These are phyloP conservation scores for Suillus paluster DNA, from an alignment of 768 basidiomycete species.

Conservation along the genomic window DNA sequence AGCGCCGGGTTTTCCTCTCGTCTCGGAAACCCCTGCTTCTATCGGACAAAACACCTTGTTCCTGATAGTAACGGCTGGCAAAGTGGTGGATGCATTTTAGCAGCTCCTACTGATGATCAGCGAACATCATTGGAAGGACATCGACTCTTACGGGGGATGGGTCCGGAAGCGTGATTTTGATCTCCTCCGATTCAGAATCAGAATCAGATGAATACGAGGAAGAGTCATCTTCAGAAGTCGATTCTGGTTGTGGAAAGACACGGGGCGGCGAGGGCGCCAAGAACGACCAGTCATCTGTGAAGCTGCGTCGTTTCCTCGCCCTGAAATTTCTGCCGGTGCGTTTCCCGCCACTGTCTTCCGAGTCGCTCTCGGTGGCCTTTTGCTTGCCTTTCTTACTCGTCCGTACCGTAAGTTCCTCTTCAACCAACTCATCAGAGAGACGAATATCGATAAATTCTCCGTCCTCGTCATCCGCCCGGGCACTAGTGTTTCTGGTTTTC, in stretches of 20 bases:
- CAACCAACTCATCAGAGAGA: constrained; percentile 21
- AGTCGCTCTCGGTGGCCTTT: constrained; percentile 20
- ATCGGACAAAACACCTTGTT: constrained; percentile 62
- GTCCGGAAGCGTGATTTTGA: constrained; percentile 27
- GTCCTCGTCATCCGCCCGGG: constrained; percentile 27
- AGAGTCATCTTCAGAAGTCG: neutral
- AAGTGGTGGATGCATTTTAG: constrained; percentile 57
- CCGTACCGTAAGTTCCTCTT: constrained; percentile 19
- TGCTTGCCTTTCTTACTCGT: constrained; percentile 29
- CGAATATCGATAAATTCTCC: constrained; percentile 24
- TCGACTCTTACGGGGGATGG: constrained; percentile 56
- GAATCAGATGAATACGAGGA: constrained; percentile 1
- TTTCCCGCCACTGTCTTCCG: constrained; percentile 15
- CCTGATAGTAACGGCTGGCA: constrained; percentile 60
- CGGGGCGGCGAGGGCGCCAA: constrained; percentile 42
- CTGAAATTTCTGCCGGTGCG: constrained; percentile 22
- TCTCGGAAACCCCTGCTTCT: constrained; percentile 50
- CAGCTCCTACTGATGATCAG: constrained; percentile 47
- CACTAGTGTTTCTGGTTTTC: constrained; percentile 33
- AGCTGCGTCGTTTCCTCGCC: constrained; percentile 48
- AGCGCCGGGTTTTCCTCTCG: constrained; percentile 41
- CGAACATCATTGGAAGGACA: neutral
- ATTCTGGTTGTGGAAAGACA: constrained; percentile 15
- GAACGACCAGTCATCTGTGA: constrained; percentile 57
- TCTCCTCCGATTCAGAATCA: constrained; percentile 13